A percentile compares a stretch with the other conserved stretches of the same genome.
Conservation (phyloP, 2,329 filamentous ascomycete species). For the Trichoderma atroviride region DNA sequence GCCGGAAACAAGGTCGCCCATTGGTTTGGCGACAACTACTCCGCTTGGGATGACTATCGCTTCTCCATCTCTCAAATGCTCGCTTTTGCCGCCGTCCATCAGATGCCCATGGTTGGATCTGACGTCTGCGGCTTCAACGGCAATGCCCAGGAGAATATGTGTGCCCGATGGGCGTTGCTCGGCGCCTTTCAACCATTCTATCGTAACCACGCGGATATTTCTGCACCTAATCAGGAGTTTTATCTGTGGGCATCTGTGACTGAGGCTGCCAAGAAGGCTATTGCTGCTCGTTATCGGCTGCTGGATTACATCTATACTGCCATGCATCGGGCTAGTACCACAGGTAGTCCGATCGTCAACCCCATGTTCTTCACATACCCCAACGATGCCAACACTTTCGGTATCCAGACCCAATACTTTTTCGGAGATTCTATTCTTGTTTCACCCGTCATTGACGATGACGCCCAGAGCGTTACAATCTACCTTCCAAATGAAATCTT, state of each 20-base stretch:
- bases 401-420: constrained; percentile 54
- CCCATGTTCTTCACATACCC: constrained; percentile 74
- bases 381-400: constrained; percentile 48
- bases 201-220: constrained; percentile 65
- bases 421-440: constrained; percentile 53
- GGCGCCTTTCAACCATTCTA: constrained; percentile 72
- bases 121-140: constrained; percentile 78
- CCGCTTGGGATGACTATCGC: constrained; percentile 72
- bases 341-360: constrained; percentile 66
- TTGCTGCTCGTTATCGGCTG: constrained; percentile 70
- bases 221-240: constrained; percentile 59
- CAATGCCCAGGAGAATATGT: constrained; percentile 64
- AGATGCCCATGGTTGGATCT: constrained; percentile 68
- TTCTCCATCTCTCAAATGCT: constrained; percentile 78
- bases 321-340: constrained; percentile 59
- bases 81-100: constrained; percentile 68
- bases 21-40: constrained; percentile 80
- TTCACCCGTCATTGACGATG: constrained; percentile 51
- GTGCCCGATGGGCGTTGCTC: constrained; percentile 68
- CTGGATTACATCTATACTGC: constrained; percentile 80
- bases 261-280: constrained; percentile 66
- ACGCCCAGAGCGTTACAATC: constrained; percentile 46
- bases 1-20: constrained; percentile 76
- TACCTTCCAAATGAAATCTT: constrained; percentile 57
- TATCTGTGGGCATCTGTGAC: constrained; percentile 69